Percentiles rank a stretch among this genome's conserved stretches.
phyloP scores from a whole-genome alignment of 2,329 filamentous ascomycete genomes.

The Lizonia empirigonia region DNA sequence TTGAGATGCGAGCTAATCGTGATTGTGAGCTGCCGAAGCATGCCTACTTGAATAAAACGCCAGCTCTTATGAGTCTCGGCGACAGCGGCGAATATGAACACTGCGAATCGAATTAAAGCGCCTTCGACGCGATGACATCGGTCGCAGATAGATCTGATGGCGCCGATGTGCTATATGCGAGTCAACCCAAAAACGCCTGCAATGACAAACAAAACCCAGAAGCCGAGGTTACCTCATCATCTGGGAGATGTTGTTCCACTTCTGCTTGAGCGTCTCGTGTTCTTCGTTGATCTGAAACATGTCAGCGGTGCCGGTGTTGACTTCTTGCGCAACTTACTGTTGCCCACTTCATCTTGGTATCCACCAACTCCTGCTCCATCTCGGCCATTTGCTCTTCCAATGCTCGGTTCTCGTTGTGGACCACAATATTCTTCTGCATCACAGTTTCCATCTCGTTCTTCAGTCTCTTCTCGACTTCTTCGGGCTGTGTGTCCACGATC shows the following conservation, averaged over 20 bases:
- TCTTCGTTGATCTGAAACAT: conserved; percentile 53
- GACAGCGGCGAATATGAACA: conserved; percentile 39
- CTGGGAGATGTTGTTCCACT: conserved; percentile 54
- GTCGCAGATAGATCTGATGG: conserved; percentile 24
- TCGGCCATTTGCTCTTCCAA: conserved; percentile 89
- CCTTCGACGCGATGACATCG: conserved; percentile 32
- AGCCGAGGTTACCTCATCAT: conserved; percentile 48
- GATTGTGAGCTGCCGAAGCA: conserved; percentile 10
- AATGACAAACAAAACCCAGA: conserved; percentile 19
- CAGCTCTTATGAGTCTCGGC: conserved; percentile 6
- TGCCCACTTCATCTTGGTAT: conserved; percentile 92
- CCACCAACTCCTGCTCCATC: conserved; percentile 89
- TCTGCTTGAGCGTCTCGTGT: conserved; percentile 56
- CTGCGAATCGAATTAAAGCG: conserved; percentile 32
- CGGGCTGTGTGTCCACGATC: conserved; percentile 87
- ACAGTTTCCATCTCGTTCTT: conserved; percentile 86
- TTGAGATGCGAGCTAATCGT: conserved; percentile 27
- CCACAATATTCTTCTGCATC: conserved; percentile 89
- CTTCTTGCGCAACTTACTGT: conserved; percentile 70
- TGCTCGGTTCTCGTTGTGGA: conserved; percentile 88
- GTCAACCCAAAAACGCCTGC: conserved; percentile 30
- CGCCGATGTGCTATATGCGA: conserved; percentile 29
- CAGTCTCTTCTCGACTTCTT: conserved; percentile 82
- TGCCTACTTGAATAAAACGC: conserved; percentile 7
- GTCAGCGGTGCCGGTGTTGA: conserved; percentile 49